Conservation (phyloP, 164 flowering plant species). For the Annona squamosa region DNA sequence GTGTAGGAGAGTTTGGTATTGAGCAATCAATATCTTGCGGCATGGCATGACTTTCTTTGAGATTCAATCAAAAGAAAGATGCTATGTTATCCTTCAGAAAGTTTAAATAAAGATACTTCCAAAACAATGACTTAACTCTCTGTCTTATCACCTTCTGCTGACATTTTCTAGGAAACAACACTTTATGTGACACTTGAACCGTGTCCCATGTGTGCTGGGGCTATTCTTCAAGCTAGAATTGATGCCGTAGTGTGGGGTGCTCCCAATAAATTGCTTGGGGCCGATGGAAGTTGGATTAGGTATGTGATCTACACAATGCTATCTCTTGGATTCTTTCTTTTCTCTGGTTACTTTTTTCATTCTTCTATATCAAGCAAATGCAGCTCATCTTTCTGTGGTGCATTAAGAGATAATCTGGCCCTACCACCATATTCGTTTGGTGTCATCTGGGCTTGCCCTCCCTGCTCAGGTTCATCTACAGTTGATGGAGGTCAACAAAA, state of each 20-base stretch:
- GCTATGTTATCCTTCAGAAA: not conserved
- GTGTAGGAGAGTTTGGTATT: not conserved
- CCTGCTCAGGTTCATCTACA: not conserved
- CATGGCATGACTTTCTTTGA: not conserved
- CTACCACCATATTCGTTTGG: no score
- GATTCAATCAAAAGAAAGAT: constrained; percentile 1
- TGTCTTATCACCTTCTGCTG: not conserved
- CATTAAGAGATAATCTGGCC: not conserved
- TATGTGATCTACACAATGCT: constrained; percentile 16
- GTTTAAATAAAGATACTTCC: not conserved
- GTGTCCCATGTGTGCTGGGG: constrained; percentile 99
- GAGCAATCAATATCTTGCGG: not conserved
- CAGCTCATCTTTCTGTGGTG: not conserved
- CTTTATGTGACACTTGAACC: constrained; percentile 98
- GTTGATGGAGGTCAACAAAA: not conserved
- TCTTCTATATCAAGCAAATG: not conserved
- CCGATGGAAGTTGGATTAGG: constrained; percentile 99
- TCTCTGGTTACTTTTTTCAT: not conserved
- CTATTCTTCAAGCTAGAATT: constrained; percentile 87
- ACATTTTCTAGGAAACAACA: constrained; percentile 57
- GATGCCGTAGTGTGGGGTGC: constrained; percentile 92
- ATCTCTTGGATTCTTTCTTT: constrained; percentile 2
- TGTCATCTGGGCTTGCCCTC: no score
- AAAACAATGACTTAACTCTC: not conserved
- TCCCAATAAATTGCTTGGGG: constrained; percentile 95